These are phyloP conservation scores for Henckelia pumila DNA, from an alignment of 257 asterid species.

Conservation along the genomic window DNA sequence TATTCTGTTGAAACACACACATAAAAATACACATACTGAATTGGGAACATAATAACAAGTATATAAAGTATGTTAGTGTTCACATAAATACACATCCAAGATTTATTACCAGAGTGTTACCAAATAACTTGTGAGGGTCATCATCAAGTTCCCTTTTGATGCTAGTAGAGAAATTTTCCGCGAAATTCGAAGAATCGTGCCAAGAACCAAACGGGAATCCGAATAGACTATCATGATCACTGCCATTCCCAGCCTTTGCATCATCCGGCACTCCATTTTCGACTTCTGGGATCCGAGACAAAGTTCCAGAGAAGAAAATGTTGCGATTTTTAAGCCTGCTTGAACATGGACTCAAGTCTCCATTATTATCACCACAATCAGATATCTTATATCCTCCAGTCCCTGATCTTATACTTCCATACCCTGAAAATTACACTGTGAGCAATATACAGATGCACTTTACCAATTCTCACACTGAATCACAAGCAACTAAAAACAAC, in stretches of 20 bases:
- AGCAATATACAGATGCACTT: constrained; percentile 6
- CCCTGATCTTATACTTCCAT: constrained; percentile 31
- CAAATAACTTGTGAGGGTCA: constrained; percentile 33
- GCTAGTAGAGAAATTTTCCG: constrained; percentile 38
- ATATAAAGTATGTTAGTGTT: not conserved
- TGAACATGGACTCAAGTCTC: constrained; percentile 37
- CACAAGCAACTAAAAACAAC: not conserved
- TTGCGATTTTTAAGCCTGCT: constrained; percentile 28
- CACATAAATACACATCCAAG: not conserved
- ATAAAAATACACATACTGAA: not conserved
- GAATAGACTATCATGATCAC: constrained; percentile 32
- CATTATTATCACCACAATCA: constrained; percentile 30
- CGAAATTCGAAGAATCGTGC: constrained; percentile 51
- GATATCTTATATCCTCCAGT: constrained; percentile 36
- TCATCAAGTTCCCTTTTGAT: constrained; percentile 60
- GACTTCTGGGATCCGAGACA: constrained; percentile 54
- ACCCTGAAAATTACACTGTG: constrained; percentile 40
- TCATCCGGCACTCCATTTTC: constrained; percentile 34
- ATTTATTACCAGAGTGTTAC: constrained; percentile 37
- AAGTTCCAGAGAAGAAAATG: constrained; percentile 36
- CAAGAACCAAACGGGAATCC: constrained; percentile 51
- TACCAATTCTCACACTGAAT: not conserved
- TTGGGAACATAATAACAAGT: not conserved
- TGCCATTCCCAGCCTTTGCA: constrained; percentile 29
- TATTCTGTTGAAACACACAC: constrained; percentile 30